These are phyloP conservation scores for Neurospora africana DNA, from an alignment of 495 filamentous ascomycete species.

Conservation along the genomic window DNA sequence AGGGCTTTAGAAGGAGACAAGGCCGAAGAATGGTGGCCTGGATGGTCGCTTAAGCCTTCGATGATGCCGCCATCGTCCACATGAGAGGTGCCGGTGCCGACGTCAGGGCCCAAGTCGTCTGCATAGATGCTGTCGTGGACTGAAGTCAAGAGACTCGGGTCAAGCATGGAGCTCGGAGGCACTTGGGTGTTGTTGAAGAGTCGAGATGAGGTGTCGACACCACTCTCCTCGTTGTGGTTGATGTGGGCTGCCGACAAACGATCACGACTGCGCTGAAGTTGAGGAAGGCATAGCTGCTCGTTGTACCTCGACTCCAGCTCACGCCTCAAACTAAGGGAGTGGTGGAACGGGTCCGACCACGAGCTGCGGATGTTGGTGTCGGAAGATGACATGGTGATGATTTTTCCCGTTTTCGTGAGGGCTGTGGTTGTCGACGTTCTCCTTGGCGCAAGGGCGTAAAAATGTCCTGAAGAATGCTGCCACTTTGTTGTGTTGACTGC, in stretches of 20 bases:
- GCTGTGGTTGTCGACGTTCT: neutral
- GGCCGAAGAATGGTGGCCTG: neutral
- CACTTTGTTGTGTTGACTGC: neutral
- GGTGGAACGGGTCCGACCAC: neutral
- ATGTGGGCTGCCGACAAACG: neutral
- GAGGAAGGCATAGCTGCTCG: neutral
- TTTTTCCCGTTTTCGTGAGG: neutral
- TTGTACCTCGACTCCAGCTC: neutral
- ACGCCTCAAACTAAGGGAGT: neutral
- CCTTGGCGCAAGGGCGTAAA: neutral
- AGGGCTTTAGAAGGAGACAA: neutral
- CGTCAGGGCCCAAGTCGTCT: neutral
- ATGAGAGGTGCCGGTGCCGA: rapidly evolving
- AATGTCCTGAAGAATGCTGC: neutral
- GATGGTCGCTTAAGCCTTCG: neutral
- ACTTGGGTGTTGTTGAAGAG: neutral
- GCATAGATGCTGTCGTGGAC: neutral
- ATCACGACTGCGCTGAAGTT: neutral
- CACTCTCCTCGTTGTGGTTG: neutral
- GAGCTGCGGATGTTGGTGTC: neutral
- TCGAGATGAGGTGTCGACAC: neutral
- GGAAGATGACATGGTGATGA: neutral
- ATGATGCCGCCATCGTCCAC: neutral
- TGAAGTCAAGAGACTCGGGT: neutral
- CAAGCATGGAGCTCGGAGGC: neutral